phyloP scores from a whole-genome alignment of 2,329 filamentous ascomycete species.

The Parastagonospora avenae region DNA sequence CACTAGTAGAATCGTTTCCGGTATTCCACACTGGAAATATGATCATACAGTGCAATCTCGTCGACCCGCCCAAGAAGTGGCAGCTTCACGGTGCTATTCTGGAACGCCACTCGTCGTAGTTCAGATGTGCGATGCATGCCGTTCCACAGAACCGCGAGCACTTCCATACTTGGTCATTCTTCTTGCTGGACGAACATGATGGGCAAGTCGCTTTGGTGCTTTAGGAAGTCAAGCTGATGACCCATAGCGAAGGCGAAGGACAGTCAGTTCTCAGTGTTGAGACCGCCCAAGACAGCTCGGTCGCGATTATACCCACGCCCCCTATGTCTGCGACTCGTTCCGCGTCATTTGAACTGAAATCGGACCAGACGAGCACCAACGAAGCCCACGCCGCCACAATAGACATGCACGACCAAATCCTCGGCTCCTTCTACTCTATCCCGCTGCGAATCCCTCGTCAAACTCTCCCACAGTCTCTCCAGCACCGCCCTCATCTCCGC shows the following conservation, averaged over 20 bases:
- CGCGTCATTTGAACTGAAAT: not conserved
- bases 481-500: conserved; percentile 26
- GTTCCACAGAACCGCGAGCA: not conserved
- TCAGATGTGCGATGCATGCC: conserved; percentile 1
- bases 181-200: conserved; percentile 5
- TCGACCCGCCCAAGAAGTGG: conserved; percentile 4
- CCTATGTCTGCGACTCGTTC: not conserved
- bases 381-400: not conserved
- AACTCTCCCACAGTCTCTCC: conserved; percentile 28
- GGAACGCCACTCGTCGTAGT: conserved; percentile 18
- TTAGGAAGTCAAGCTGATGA: not conserved
- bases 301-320: not conserved
- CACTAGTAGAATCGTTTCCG: conserved; percentile 5
- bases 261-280: no score
- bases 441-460: conserved; percentile 27
- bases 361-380: not conserved
- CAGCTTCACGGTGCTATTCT: conserved; percentile 20
- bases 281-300: no score
- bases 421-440: conserved; percentile 33
- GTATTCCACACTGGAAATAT: conserved; percentile 7
- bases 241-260: not conserved
- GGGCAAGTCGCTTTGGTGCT: not conserved
- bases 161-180: not conserved
- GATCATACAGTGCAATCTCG: conserved; percentile 1
- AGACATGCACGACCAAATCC: conserved; percentile 22